Evolutionary conservation across 192 early-diverging fungal genomes (phyloP).

Genomic region (Coemansia sp.): DNA sequence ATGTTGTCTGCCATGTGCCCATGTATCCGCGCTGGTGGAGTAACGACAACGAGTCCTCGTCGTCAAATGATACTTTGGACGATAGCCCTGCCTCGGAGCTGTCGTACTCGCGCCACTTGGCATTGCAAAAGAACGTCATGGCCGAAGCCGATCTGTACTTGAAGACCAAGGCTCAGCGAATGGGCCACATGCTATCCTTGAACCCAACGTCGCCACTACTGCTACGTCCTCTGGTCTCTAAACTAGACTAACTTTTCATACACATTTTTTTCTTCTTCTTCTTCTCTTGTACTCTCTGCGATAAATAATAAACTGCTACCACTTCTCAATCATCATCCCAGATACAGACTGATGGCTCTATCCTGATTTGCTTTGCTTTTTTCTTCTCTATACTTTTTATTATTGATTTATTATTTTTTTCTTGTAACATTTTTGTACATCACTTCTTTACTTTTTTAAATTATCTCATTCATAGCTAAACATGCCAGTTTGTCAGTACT

Average conservation of each 20-base stretch:
- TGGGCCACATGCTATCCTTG: conserved; percentile 81
- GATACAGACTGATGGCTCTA: no score
- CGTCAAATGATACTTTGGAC: conserved; percentile 22
- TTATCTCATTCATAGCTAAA: not conserved
- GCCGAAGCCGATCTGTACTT: conserved; percentile 83
- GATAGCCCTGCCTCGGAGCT: conserved; percentile 21
- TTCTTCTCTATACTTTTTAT: not conserved
- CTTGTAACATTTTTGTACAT: not conserved
- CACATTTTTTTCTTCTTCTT: not conserved
- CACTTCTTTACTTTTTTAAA: not conserved
- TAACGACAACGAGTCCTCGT: conserved; percentile 23
- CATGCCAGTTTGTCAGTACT: conserved; percentile 54
- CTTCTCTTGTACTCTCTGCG: not conserved
- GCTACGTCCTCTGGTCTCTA: not conserved
- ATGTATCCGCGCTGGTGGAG: conserved; percentile 94
- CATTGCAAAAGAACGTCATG: conserved; percentile 40
- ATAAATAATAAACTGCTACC: no score
- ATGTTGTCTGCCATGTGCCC: conserved; percentile 78
- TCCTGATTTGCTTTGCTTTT: not conserved
- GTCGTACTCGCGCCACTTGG: conserved; percentile 37
- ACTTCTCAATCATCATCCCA: not conserved
- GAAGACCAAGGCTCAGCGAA: conserved; percentile 85
- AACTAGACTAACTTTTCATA: not conserved
- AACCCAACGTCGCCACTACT: conserved; percentile 12
- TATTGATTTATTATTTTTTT: not conserved